A percentile compares a stretch with the other conserved stretches of the same genome.
Conservation (phyloP, 2,329 filamentous ascomycete species). For the Neonectria faginata region DNA sequence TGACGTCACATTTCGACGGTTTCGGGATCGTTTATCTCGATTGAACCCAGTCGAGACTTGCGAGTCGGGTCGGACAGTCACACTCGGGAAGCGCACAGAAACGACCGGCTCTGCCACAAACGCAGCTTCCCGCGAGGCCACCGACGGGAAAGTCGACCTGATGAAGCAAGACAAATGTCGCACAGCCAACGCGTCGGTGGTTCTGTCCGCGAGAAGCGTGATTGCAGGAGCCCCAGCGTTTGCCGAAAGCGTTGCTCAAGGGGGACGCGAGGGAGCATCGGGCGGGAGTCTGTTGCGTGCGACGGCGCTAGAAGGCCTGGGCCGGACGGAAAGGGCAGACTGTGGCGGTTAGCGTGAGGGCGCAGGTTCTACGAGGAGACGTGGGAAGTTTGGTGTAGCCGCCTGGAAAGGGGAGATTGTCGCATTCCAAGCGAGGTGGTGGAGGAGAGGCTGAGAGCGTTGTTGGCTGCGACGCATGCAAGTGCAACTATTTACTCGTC, state of each 20-base stretch:
- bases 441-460: neutral
- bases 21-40: neutral
- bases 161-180: conserved; percentile 5
- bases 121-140: conserved; percentile 13
- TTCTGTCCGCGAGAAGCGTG: conserved; percentile 1
- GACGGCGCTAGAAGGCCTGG: neutral
- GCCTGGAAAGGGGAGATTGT: neutral
- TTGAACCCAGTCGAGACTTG: neutral
- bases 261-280: conserved; percentile 5
- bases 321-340: neutral
- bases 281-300: neutral
- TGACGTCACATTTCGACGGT: conserved; percentile 18
- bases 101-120: neutral
- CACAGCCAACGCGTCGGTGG: conserved; percentile 1
- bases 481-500: neutral
- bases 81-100: conserved; percentile 3
- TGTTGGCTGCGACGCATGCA: neutral
- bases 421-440: neutral
- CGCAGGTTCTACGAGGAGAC: neutral
- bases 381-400: neutral
- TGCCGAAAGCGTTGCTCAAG: conserved; percentile 18
- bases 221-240: conserved; percentile 1
- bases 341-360: no score
- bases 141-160: neutral
- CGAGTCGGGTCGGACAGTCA: conserved; percentile 13